Percentiles rank a stretch among this genome's conserved stretches.
These are phyloP conservation scores for Saccharum spontaneum DNA, from an alignment of 176 grass and related monocot genomes.

Conservation along the genomic window DNA sequence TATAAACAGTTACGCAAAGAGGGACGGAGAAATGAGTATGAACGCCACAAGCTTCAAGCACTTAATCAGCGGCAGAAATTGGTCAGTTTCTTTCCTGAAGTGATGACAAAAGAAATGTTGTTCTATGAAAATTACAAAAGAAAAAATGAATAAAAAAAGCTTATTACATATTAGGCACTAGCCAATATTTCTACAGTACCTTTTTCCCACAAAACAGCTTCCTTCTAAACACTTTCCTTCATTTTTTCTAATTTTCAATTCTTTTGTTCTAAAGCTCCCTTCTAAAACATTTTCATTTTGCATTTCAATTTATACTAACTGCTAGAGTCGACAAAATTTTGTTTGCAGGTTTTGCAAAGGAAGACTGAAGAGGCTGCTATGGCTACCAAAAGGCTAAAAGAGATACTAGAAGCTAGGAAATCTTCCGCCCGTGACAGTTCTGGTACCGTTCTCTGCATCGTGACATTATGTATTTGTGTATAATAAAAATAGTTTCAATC, in stretches of 20 bases:
- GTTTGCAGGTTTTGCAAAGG: slow-evolving; percentile 83
- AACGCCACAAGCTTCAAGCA: slow-evolving; percentile 95
- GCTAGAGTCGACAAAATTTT: neutral
- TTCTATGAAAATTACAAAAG: neutral
- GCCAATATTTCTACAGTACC: neutral
- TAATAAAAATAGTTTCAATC: slow-evolving; percentile 33
- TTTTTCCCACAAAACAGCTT: neutral
- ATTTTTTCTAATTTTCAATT: neutral
- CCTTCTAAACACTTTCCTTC: neutral
- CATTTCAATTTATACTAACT: neutral
- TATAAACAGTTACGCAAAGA: slow-evolving; percentile 74
- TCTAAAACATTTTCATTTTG: neutral
- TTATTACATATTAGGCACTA: slow-evolving; percentile 1
- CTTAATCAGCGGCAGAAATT: slow-evolving; percentile 95
- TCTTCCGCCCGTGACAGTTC: slow-evolving; percentile 70
- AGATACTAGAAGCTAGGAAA: slow-evolving; percentile 97
- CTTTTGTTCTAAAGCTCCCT: neutral
- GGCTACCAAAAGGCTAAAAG: slow-evolving; percentile 97
- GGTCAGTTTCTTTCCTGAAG: slow-evolving; percentile 46
- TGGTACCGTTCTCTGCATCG: slow-evolving; percentile 42
- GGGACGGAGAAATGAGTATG: slow-evolving; percentile 96
- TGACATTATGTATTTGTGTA: neutral
- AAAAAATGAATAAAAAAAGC: neutral
- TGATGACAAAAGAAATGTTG: neutral
- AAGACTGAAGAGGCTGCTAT: slow-evolving; percentile 99